Evolutionary conservation across 139 green algal species (phyloP), one percentile per base, ranked within the genome.

Genomic region (Chlorokybus atmophyticus): DNA sequence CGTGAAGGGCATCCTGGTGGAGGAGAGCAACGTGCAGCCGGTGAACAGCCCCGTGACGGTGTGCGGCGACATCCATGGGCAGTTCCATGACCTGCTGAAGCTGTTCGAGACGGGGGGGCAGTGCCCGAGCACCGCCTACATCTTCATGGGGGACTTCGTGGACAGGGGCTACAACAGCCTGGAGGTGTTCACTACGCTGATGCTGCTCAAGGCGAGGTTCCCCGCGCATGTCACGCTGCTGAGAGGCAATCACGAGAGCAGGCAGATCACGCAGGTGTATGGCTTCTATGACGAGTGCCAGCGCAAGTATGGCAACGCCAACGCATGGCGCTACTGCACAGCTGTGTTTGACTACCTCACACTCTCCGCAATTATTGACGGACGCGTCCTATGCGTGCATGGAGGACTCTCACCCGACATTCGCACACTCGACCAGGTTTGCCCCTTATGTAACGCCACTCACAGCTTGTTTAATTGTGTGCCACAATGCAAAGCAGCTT

Each of bases 61-160:
- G 1, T 99, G 92, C 66, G 92, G 92, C 3, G 92, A 99, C 73
- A 98, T 99, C 52, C 92, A 99, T 66, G 90, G 90, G 14, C 92
- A 99, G 72, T 97, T 97, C 52, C 93, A 99, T 62, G 92, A 99
- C 62, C 56, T 99, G 52, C 76, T 99, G 3, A 89, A 94, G 66
- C 80, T 99, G 0, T 96, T 99, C 70, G 71, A 93, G 4, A 95
- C 85, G 0, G 91, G 92, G 1, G 92, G 92, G 0, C 76, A 98
- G 59, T 79, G 96, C 2, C 92, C 92, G 8, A 58, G 47, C 52
- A 97, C 88, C 8, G 94, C 86, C 70, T 99, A 99, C 79, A 93
- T 99, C 52, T 99, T 99, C 75, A 95, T 99, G 90, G 90, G 92
- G 1, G 92, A 99, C 64, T 99, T 97, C 73, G 92, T 99, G 40